Base-by-base conservation (phyloP, 1,139 yeast species). In the Blastobotrys proliferans region DNA sequence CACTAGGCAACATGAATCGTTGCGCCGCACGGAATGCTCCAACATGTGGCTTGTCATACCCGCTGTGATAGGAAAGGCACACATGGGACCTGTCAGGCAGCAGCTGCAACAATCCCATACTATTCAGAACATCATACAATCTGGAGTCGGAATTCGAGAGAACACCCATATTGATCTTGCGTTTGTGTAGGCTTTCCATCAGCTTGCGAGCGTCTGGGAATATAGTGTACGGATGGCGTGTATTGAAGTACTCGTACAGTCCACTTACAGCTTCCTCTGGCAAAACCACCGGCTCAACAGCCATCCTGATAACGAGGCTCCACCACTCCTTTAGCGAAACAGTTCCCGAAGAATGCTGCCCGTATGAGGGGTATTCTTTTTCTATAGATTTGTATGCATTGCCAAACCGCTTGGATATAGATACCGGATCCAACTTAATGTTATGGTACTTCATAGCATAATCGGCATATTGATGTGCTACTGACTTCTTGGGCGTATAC, bases 61-160 rank as follows among this genome's bases (percentile, higher is more conserved):
- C 60, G 6, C 49, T 51, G 13, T 54, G 54, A 31, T 54, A 54
- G 6, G 60, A 54, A 8, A 58, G 33, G 32, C 49, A 51, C 2
- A 52, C 42, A 17, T 41, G 27, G 24, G 29, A 14, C 25, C 16
- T 14, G 17, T 26, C 33, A 18, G 30, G 30, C 9, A 21, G 17
- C 10, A 16, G 9, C 32, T 26, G 43, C 29, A 35, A 30, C 27
- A 53, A 35, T 3, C 51, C 57, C 17, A 56, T 41, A 20, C 41
- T 47, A 4, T 49, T 41, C 4, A 58, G 38, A 6, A 58, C 45
- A 8, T n/a, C 18, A 14, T 51, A 35, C 26, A 55, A 45, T 21
- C 59, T 35, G 5, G 60, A 53, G 34, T 58, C 63, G 10, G 59
- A 51, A 32, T 58, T 58, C 13, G 60, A 53, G n/a, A 58, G 30